Evolutionary conservation across 2,329 filamentous ascomycete genomes (phyloP).

Genomic region (Periglandula ipomoeae): DNA sequence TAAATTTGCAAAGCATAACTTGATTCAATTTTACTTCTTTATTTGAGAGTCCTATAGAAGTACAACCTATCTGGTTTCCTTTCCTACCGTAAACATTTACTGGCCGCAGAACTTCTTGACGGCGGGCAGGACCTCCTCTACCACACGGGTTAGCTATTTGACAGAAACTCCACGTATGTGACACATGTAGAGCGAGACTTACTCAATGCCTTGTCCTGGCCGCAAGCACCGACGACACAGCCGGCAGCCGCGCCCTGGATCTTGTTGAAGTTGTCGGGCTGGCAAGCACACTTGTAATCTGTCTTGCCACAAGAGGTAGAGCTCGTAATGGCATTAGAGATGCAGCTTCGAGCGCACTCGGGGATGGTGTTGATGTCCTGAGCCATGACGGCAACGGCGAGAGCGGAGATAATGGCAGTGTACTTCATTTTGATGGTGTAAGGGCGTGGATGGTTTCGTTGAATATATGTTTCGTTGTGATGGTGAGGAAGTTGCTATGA

Average conservation of each 20-base stretch:
- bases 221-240: not conserved
- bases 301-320: not conserved
- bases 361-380: not conserved
- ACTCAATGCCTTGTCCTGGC: not conserved
- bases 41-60: too few species aligned
- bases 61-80: too few species aligned
- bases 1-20: too few species aligned
- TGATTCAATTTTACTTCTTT: too few species aligned
- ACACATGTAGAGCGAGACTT: not conserved
- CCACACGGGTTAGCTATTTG: not conserved
- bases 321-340: not conserved
- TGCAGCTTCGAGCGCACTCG: not conserved
- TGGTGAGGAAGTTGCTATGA: too few species aligned
- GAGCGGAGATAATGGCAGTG: not conserved
- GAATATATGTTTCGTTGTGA: too few species aligned
- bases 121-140: not conserved
- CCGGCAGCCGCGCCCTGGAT: not conserved
- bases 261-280: not conserved
- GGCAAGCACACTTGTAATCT: not conserved
- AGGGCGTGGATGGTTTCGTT: too few species aligned
- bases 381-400: not conserved
- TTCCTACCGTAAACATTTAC: not conserved
- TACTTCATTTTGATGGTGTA: not conserved
- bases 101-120: not conserved
- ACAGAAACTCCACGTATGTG: too few species aligned